These are phyloP conservation scores for Prunus campanulata DNA, from an alignment of 306 rosid species.

Conservation along the genomic window DNA sequence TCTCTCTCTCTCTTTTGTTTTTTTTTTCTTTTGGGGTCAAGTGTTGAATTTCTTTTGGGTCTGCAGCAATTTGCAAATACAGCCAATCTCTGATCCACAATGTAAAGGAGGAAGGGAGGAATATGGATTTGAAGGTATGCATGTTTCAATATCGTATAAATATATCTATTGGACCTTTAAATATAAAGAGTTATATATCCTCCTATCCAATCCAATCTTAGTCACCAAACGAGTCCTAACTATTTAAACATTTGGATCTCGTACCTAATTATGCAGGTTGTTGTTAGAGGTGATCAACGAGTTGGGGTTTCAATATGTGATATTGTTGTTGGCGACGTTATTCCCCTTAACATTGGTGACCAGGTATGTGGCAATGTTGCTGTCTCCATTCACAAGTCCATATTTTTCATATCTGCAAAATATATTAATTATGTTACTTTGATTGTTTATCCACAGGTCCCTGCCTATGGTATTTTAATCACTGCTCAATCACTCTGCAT, in stretches of 20 bases:
- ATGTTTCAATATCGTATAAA: background rate
- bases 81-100: slow-evolving; percentile 80
- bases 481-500: slow-evolving; percentile 80
- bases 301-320: slow-evolving; percentile 85
- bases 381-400: background rate
- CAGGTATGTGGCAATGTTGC: slow-evolving; percentile 44
- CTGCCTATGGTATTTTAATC: slow-evolving; percentile 85
- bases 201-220: too few relatives aligned
- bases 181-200: too few relatives aligned
- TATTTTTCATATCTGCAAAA: slow-evolving; percentile 1
- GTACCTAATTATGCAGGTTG: slow-evolving; percentile 42
- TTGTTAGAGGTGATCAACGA: slow-evolving; percentile 79
- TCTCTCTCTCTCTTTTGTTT: too few relatives aligned
- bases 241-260: too few relatives aligned
- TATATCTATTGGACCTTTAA: too few relatives aligned
- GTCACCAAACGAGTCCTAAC: too few relatives aligned
- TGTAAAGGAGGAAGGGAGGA: slow-evolving; percentile 76
- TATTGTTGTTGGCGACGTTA: slow-evolving; percentile 87
- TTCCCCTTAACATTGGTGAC: slow-evolving; percentile 80
- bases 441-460: slow-evolving; percentile 49
- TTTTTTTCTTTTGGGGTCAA: too few relatives aligned
- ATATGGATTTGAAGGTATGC: slow-evolving; percentile 57
- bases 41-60: background rate
- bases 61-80: slow-evolving; percentile 69
- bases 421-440: background rate